Conservation (phyloP, 352 stramenopile species). For the Globisporangium barbulae region DNA sequence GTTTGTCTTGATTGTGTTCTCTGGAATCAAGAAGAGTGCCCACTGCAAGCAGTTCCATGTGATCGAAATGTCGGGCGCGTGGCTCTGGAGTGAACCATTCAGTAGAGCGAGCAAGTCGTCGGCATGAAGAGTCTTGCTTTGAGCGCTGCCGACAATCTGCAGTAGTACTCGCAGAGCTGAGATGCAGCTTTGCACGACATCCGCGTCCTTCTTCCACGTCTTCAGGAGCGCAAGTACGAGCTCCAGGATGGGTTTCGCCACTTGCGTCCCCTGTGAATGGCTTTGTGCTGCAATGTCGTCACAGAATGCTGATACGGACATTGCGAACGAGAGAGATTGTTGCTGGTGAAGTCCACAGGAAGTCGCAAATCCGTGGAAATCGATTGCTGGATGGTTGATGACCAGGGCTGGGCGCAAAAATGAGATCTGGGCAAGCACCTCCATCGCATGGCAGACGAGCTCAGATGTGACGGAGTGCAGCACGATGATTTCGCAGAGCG, state of each 20-base stretch:
- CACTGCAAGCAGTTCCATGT: conserved; percentile 4
- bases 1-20: background rate
- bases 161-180: conserved; percentile 3
- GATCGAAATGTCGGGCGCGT: conserved; percentile 2
- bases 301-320: conserved; percentile 6
- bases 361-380: conserved; percentile 21
- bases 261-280: background rate
- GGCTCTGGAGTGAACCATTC: conserved; percentile 4
- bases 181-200: conserved; percentile 4
- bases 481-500: conserved; percentile 22
- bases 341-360: conserved; percentile 25
- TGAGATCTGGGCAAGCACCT: conserved; percentile 21
- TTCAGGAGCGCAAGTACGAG: conserved; percentile 7
- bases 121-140: background rate
- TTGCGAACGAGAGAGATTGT: conserved; percentile 20
- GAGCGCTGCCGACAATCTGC: background rate
- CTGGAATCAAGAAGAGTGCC: conserved; percentile 4
- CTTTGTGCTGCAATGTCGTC: conserved; percentile 6
- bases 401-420: conserved; percentile 25
- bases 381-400: conserved; percentile 6
- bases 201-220: conserved; percentile 9
- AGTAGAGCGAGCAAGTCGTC: background rate
- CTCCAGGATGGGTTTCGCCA: background rate
- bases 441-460: conserved; percentile 24
- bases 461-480: conserved; percentile 22